phyloP scores from a whole-genome alignment of 2,329 filamentous ascomycete species.

The Ascochyta rabiei region DNA sequence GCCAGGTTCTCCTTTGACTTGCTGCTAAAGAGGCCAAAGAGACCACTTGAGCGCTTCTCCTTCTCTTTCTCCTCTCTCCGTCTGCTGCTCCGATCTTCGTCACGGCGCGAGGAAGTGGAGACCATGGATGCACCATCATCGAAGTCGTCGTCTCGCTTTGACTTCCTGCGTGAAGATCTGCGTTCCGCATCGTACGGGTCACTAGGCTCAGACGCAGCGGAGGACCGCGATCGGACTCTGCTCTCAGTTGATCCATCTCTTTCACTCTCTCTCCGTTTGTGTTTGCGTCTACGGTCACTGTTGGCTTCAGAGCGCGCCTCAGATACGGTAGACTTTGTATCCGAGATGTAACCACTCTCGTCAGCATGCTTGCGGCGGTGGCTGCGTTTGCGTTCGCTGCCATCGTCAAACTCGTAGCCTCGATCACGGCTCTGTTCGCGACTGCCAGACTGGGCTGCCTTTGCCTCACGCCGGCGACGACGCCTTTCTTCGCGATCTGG shows the following conservation, averaged over 20 bases:
- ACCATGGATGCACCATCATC: slow-evolving; percentile 52
- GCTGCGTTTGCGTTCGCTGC: slow-evolving; percentile 37
- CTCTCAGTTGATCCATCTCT: slow-evolving; percentile 40
- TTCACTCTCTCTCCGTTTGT: slow-evolving; percentile 41
- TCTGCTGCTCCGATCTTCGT: slow-evolving; percentile 47
- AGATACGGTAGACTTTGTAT: slow-evolving; percentile 48
- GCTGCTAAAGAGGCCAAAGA: slow-evolving; percentile 55
- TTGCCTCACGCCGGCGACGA: slow-evolving; percentile 30
- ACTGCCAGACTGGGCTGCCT: slow-evolving; percentile 19
- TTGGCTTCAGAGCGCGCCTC: slow-evolving; percentile 46
- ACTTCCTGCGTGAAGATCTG: slow-evolving; percentile 48
- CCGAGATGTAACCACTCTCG: slow-evolving; percentile 48
- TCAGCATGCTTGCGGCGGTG: slow-evolving; percentile 45
- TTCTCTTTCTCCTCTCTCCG: slow-evolving; percentile 28
- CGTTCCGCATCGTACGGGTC: slow-evolving; percentile 48
- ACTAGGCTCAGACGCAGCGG: slow-evolving; percentile 50
- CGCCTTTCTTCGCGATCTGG: slow-evolving; percentile 40
- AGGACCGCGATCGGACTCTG: slow-evolving; percentile 34
- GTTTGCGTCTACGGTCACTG: slow-evolving; percentile 43
- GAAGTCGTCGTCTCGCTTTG: slow-evolving; percentile 49
- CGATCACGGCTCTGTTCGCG: slow-evolving; percentile 47
- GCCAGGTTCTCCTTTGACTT: slow-evolving; percentile 50
- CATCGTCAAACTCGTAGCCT: slow-evolving; percentile 40
- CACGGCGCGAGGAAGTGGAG: slow-evolving; percentile 49
- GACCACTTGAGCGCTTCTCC: slow-evolving; percentile 53